Evolutionary conservation across 176 grass and related monocot species (phyloP).

Genomic region (Typha latifolia): DNA sequence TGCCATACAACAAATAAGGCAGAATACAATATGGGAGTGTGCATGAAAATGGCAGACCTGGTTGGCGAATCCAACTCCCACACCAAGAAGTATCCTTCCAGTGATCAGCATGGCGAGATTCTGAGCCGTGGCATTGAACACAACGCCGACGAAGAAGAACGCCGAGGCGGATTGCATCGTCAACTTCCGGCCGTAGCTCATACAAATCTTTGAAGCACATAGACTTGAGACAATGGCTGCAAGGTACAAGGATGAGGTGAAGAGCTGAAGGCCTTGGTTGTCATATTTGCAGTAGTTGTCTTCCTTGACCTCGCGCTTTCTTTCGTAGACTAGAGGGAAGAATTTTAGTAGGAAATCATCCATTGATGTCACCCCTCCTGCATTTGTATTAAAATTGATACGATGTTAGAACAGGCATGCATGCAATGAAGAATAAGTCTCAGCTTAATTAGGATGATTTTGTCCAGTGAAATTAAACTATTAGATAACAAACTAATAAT

Average conservation of each 20-base stretch:
- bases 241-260: constrained; percentile 8
- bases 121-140: background rate
- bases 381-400: background rate
- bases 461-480: too few species aligned
- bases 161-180: constrained; percentile 5
- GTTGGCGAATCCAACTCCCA: constrained; percentile 10
- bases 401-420: too few species aligned
- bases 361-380: constrained; percentile 15
- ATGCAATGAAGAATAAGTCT: too few species aligned
- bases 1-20: too few species aligned
- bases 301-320: background rate
- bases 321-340: background rate
- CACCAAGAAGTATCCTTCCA: constrained; percentile 4
- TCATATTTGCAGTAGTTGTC: constrained; percentile 15
- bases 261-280: constrained; percentile 3
- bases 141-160: constrained; percentile 9
- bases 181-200: background rate
- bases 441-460: too few species aligned
- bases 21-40: too few species aligned
- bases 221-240: background rate
- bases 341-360: constrained; percentile 3
- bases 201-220: background rate
- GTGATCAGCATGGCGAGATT: background rate
- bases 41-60: constrained; percentile 1
- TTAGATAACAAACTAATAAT: too few species aligned